phyloP scores from a whole-genome alignment of 768 basidiomycete genomes.

The Tricholoma flavovirens region DNA sequence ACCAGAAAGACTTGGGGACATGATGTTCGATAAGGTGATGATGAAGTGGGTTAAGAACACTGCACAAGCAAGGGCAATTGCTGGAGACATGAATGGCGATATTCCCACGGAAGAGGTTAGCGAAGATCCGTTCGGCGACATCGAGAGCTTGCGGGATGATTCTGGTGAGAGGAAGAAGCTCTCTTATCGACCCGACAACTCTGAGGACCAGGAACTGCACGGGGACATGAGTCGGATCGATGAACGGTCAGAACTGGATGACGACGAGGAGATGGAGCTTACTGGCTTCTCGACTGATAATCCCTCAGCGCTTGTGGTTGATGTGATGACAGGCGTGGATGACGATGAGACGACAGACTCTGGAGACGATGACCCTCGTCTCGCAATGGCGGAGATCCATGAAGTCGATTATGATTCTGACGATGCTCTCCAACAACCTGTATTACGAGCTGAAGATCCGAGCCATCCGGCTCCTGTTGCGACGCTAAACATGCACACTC shows the following conservation, averaged over 20 bases:
- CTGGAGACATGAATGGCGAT: conserved; percentile 15
- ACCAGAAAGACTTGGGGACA: conserved; percentile 76
- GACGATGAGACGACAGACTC: conserved; percentile 47
- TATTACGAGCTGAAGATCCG: conserved; percentile 2
- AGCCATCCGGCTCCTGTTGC: conserved; percentile 6
- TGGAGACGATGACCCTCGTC: conserved; percentile 40
- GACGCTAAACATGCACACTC: conserved; percentile 22
- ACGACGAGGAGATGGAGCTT: conserved; percentile 62
- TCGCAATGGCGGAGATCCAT: conserved; percentile 24
- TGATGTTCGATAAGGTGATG: conserved; percentile 79
- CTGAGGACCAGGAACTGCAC: conserved; percentile 10
- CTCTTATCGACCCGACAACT: conserved; percentile 12
- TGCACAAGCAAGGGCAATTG: conserved; percentile 27
- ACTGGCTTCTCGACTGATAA: conserved; percentile 71
- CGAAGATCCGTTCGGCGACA: conserved; percentile 89
- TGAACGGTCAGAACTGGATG: conserved; percentile 45
- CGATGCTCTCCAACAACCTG: conserved; percentile 20
- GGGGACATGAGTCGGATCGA: conserved; percentile 45
- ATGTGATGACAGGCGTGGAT: conserved; percentile 43
- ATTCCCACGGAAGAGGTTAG: conserved; percentile 44
- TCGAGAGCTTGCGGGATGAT: conserved; percentile 79
- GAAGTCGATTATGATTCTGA: conserved; percentile 36
- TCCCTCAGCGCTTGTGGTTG: conserved; percentile 45
- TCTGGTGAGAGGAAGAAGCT: conserved; percentile 30
- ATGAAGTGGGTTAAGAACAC: conserved; percentile 82